These are phyloP conservation scores for Populus hybrid DNA, from an alignment of 441 rosid genomes.

Conservation along the genomic window DNA sequence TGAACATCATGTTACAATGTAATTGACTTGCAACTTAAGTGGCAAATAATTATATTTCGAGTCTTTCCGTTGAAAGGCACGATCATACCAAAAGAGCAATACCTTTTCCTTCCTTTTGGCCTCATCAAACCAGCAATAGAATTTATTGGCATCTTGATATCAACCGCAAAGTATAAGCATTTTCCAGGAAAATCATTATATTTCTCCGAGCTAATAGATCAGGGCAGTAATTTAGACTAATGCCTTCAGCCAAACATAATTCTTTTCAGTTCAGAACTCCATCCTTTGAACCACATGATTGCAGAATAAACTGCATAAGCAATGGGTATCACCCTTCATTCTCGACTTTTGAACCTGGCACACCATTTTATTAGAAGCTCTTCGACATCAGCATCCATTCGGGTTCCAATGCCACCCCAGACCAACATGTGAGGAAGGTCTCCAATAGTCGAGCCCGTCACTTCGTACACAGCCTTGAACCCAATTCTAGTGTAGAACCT, in stretches of 20 bases:
- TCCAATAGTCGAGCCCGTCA: constrained; percentile 66
- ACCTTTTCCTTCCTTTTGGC: neutral
- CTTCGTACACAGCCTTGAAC: constrained; percentile 67
- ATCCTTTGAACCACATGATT: neutral
- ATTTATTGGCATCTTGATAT: neutral
- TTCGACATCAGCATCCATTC: constrained; percentile 77
- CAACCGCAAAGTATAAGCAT: neutral
- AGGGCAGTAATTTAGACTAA: neutral
- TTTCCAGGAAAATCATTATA: neutral
- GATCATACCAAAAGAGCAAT: neutral
- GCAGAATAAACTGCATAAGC: neutral
- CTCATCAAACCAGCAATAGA: neutral
- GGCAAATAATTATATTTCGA: neutral
- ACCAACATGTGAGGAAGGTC: constrained; percentile 79
- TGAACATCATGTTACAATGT: neutral
- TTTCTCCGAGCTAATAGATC: neutral
- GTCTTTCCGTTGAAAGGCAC: neutral
- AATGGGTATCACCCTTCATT: constrained; percentile 16
- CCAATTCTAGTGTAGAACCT: constrained; percentile 79
- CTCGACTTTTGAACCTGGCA: constrained; percentile 40
- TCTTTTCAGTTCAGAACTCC: neutral
- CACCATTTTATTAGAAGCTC: constrained; percentile 74
- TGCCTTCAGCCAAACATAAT: neutral
- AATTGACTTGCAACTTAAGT: neutral
- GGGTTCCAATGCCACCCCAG: constrained; percentile 94